Evolutionary conservation across 805 yeast species (phyloP).

Genomic region (Metschnikowia anglica): DNA sequence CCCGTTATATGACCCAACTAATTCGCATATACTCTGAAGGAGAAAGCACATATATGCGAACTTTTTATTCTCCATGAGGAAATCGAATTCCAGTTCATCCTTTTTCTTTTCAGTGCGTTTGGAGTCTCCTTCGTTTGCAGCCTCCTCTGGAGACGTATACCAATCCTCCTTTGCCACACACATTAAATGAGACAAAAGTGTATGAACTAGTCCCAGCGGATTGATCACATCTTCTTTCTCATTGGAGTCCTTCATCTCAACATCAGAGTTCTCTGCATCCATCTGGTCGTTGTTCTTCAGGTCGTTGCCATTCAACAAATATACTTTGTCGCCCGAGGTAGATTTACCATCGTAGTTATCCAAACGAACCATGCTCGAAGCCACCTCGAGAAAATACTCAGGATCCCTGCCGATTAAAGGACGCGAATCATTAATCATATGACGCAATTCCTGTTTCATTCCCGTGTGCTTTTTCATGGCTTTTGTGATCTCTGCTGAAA

Average conservation of each 20-base stretch:
- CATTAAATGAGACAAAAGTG: conserved; percentile 66
- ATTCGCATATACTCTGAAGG: conserved; percentile 64
- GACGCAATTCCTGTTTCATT: conserved; percentile 29
- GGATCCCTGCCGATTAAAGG: conserved; percentile 52
- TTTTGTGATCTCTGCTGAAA: conserved; percentile 51
- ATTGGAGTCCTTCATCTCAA: conserved; percentile 30
- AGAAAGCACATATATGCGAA: conserved; percentile 70
- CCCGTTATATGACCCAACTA: conserved; percentile 74
- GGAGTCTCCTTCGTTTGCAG: conserved; percentile 2
- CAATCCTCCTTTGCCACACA: conserved; percentile 39
- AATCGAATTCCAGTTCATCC: conserved; percentile 16
- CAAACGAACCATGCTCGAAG: conserved; percentile 44
- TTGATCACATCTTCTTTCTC: conserved; percentile 11
- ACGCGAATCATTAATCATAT: conserved; percentile 49
- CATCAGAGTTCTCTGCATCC: conserved; percentile 19
- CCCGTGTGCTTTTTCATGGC: conserved; percentile 19
- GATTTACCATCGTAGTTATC: conserved; percentile 42
- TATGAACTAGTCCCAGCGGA: conserved; percentile 60
- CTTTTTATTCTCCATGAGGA: conserved; percentile 47
- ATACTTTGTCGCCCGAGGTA: conserved; percentile 23
- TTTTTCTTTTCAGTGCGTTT: conserved; percentile 5
- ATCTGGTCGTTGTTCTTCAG: conserved; percentile 9
- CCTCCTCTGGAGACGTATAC: conserved; percentile 21
- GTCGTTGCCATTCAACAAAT: conserved; percentile 14
- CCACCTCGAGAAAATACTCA: conserved; percentile 44